Evolutionary conservation across 2,329 filamentous ascomycete species (phyloP).

Genomic region (Daldinia sp.): DNA sequence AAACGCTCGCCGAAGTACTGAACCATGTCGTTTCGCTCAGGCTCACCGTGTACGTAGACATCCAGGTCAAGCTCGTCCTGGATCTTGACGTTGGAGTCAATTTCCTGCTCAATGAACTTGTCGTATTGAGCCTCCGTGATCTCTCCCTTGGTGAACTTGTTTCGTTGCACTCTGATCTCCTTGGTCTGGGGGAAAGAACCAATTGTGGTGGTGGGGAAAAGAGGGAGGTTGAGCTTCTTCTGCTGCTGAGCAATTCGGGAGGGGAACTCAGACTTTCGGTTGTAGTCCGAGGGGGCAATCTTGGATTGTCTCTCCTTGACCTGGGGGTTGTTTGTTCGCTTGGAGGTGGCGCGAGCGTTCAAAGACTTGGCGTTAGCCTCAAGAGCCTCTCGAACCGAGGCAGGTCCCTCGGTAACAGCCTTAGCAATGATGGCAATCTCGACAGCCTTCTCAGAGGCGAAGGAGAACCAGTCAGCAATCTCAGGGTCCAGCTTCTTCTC

Average conservation of each 20-base stretch:
- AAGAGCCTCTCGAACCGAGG: constrained; percentile 85
- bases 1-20: constrained; percentile 99
- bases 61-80: constrained; percentile 98
- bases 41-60: constrained; percentile 98
- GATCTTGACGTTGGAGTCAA: constrained; percentile 92
- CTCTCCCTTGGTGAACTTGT: constrained; percentile 99
- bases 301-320: constrained; percentile 97
- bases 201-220: constrained; percentile 99
- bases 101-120: constrained; percentile 99
- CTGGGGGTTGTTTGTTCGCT: constrained; percentile 94
- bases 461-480: constrained; percentile 98
- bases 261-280: constrained; percentile 92
- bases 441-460: constrained; percentile 91
- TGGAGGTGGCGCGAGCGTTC: constrained; percentile 89
- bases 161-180: constrained; percentile 95
- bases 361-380: constrained; percentile 97
- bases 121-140: constrained; percentile 94
- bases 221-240: constrained; percentile 90
- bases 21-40: constrained; percentile 99
- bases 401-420: constrained; percentile 93
- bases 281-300: constrained; percentile 86
- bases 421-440: constrained; percentile 96
- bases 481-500: constrained; percentile 98
- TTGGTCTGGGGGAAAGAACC: constrained; percentile 99
- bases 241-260: constrained; percentile 88